Evolutionary conservation across 2,329 filamentous ascomycete genomes (phyloP).

Genomic region (Dothistroma septosporum): DNA sequence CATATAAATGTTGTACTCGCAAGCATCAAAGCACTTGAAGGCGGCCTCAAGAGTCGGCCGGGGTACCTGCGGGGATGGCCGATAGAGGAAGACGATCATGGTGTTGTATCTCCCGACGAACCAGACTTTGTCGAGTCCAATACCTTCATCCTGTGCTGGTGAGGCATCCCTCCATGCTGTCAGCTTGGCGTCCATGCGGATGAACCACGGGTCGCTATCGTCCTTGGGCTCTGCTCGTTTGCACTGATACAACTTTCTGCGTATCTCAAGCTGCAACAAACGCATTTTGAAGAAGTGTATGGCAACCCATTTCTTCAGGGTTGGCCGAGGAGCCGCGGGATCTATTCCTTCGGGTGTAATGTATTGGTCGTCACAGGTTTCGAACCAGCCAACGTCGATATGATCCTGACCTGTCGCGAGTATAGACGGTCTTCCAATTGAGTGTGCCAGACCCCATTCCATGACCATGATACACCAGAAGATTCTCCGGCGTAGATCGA

Average conservation of each 20-base stretch:
- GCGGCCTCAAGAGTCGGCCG: constrained; percentile 78
- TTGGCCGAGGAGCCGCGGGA: constrained; percentile 59
- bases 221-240: constrained; percentile 71
- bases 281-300: constrained; percentile 95
- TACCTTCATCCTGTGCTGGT: constrained; percentile 65
- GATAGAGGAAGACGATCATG: constrained; percentile 81
- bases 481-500: constrained; percentile 84
- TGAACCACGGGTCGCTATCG: constrained; percentile 84
- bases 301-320: constrained; percentile 79
- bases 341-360: constrained; percentile 75
- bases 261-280: constrained; percentile 79
- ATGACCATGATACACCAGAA: constrained; percentile 86
- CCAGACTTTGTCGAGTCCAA: constrained; percentile 65
- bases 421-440: constrained; percentile 78
- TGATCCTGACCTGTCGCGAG: constrained; percentile 79
- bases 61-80: constrained; percentile 87
- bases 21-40: constrained; percentile 75
- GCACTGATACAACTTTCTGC: constrained; percentile 78
- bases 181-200: constrained; percentile 71
- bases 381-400: constrained; percentile 81
- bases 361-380: constrained; percentile 73
- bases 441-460: constrained; percentile 83
- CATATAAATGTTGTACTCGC: constrained; percentile 74
- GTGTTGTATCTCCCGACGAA: constrained; percentile 71
- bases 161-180: constrained; percentile 73